These are phyloP conservation scores for Penicillium psychrofluorescens DNA, from an alignment of 495 filamentous ascomycete genomes.

Conservation along the genomic window DNA sequence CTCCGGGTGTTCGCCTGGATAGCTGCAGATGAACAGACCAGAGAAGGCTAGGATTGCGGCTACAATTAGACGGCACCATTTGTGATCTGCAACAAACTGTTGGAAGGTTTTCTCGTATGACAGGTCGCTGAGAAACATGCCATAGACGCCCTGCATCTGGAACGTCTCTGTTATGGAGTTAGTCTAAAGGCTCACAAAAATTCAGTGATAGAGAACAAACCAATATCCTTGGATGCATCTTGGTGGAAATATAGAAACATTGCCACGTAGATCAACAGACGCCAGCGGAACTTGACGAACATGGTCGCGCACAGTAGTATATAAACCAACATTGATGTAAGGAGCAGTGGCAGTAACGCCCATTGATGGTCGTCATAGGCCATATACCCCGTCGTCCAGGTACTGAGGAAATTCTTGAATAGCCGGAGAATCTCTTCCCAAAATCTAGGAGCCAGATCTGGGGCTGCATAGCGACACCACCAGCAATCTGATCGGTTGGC, in stretches of 20 bases:
- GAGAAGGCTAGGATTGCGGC: constrained; percentile 32
- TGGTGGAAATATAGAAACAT: constrained; percentile 50
- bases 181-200: neutral
- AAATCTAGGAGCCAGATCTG: constrained; percentile 32
- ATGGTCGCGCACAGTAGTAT: constrained; percentile 46
- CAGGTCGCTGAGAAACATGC: constrained; percentile 56
- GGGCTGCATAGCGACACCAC: constrained; percentile 52
- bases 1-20: constrained; percentile 51
- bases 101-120: constrained; percentile 46
- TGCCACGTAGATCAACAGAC: constrained; percentile 44
- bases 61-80: constrained; percentile 38
- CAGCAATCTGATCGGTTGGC: constrained; percentile 50
- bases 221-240: constrained; percentile 21
- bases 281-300: constrained; percentile 49
- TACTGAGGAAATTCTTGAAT: constrained; percentile 42
- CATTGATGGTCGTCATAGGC: constrained; percentile 60
- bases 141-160: constrained; percentile 56
- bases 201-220: constrained; percentile 4
- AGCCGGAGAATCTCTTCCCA: constrained; percentile 33
- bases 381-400: constrained; percentile 53
- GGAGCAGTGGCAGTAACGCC: constrained; percentile 56
- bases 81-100: constrained; percentile 40
- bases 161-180: constrained; percentile 24
- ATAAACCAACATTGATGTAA: constrained; percentile 57
- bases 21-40: constrained; percentile 52